Evolutionary conservation across 768 basidiomycete genomes (phyloP), one percentile per base, ranked within the genome.

Genomic region (Naematelia encephala): DNA sequence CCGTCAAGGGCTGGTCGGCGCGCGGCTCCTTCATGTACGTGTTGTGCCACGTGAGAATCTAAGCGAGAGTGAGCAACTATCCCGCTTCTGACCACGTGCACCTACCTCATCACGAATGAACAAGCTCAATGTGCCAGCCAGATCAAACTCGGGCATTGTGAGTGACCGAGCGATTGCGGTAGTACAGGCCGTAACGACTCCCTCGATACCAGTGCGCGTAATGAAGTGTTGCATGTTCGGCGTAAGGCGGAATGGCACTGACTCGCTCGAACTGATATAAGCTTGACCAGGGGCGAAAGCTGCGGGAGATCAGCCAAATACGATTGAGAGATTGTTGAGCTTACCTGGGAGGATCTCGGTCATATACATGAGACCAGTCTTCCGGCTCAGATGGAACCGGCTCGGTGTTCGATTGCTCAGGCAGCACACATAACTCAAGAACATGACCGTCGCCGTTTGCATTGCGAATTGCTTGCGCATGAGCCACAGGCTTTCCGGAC

Each of bases 381-480:
- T 81, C n/a, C 90, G 84, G 28, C 91, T 94, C 57, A 98, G 73
- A 66, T 90, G 87, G 82, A 94, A 92, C 19, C 92, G 85, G 11
- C 83, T 80, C 0, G 94, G 94, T 5, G 84, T 82, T 46, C 94
- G 86, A 71, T 88, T 89, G 25, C 87, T 87, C 28, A 97, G 81
- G 65, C 84, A 88, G 67, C 96, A 84, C 26, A 89, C 81, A 72
- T 88, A 94, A 14, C 91, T 92, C 84, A 94, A 87, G 82, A 97
- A 98, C 68, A 89, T 87, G 44, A 84, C 85, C 0, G 89, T 83
- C 4, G 96, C 91, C 34, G 91, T 80, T 72, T 98, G 93, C 42
- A 88, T 76, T 8, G 93, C 87, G 77, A 98, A 96, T 78, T 97
- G 93, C 79, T 96, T 98, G 60, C 96, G 86, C 85, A 98, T 91